Conservation (phyloP, 495 filamentous ascomycete genomes). For the Talaromyces ruber region DNA sequence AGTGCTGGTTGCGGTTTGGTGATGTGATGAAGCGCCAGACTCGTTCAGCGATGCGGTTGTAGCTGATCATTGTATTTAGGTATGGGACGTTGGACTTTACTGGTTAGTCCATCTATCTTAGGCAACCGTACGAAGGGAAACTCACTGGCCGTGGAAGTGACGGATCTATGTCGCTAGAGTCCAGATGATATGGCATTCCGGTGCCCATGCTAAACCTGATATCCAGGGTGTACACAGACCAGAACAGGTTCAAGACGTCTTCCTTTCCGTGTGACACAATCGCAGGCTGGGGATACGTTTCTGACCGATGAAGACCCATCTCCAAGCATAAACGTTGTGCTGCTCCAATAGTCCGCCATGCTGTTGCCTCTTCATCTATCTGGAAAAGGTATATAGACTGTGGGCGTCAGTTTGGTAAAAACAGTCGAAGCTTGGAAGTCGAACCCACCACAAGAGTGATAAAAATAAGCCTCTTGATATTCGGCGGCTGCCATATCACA, state of each 20-base stretch:
- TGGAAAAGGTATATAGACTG: conserved; percentile 50
- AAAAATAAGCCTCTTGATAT: conserved; percentile 58
- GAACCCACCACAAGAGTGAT: conserved; percentile 55
- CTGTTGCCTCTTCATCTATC: conserved; percentile 68
- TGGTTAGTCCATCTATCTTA: conserved; percentile 12
- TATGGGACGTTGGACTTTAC: conserved; percentile 48
- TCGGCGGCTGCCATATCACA: conserved; percentile 55
- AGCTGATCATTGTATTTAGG: conserved; percentile 71
- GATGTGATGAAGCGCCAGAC: conserved; percentile 65
- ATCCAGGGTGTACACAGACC: conserved; percentile 45
- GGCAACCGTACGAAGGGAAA: conserved; percentile 2
- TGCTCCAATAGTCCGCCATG: conserved; percentile 76
- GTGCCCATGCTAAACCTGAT: conserved; percentile 46
- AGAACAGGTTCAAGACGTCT: conserved; percentile 25
- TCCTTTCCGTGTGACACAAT: not conserved
- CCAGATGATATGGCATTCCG: conserved; percentile 41
- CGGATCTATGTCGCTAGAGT: conserved; percentile 45
- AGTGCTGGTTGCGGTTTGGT: conserved; percentile 33
- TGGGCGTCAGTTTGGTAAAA: not conserved
- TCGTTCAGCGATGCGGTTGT: conserved; percentile 68
- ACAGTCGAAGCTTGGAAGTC: not conserved
- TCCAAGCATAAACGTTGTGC: conserved; percentile 73
- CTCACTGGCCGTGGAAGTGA: conserved; percentile 60
- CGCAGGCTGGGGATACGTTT: conserved; percentile 51
- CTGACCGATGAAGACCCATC: conserved; percentile 68